Base-by-base conservation (phyloP, 1,284 basidiomycete genomes). In the Tranzscheliella williamsii region DNA sequence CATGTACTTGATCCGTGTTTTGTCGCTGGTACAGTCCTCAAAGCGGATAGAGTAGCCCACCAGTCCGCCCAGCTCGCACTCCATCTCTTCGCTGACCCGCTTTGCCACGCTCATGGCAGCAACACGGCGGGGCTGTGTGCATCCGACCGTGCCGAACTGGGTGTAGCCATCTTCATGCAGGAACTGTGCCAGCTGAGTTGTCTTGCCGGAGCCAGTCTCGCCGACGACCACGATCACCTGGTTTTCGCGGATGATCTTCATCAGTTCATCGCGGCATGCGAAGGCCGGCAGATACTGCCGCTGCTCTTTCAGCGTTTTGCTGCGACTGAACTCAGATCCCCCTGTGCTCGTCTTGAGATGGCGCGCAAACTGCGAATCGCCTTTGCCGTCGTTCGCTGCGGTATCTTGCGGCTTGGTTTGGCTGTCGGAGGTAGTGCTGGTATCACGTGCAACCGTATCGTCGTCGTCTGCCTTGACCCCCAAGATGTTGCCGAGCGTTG, bases 91-190 rank as follows among this genome's bases (percentile, higher is more conserved):
- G 75, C 90, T 92, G 48, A 97, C 94, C 80, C 94, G 91, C 80
- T 97, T 97, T 7, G 94, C 94, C 4, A 97, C 94, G 13, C 90
- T 93, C 93, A 98, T 97, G 11, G 94, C 93, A 37, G 94, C 93
- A 11, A 97, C 93, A 81, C 93, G 90, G 73, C 94, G 85, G 30
- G 93, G 93, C 75, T 97, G 93, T 0, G 94, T 98, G 72, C 93
- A 98, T 6, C 92, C 92, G 33, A 98, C 85, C 29, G 95, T 83
- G 7, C 93, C 93, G 77, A 87, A 84, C 15, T 83, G 79, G 53
- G 91, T 91, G 77, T 94, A 97, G 2, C 94, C 93, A 65, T 96
- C 94, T 78, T 97, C 94, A 75, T 96, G 90, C 47, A 96, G 79
- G 79, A 91, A 95, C 72, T 95, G 93, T 1, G 87, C 82, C 4